Base-by-base conservation (phyloP, 1,139 yeast genomes). In the Saccharomycopsis hybrid region DNA sequence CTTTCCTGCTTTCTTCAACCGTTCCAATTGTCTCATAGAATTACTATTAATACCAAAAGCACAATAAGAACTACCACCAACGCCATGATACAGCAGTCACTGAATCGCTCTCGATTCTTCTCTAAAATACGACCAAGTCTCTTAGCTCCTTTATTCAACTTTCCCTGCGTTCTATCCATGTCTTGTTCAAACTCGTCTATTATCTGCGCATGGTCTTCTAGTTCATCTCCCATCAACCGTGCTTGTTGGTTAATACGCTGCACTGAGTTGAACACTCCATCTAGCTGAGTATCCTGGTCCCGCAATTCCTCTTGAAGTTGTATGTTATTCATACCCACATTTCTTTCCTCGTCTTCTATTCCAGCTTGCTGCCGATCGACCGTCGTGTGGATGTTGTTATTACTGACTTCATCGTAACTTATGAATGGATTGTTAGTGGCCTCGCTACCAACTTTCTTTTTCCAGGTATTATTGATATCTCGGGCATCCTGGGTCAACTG, bases 81-180 rank as follows among this genome's bases (percentile, higher is more conserved):
- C 28, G 90, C 66, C 2, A 82, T 82, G 46, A 92, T 90, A 65
- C 97, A 92, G 71, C 97, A 90, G 61, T 89, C 87, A 59, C 95
- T 84, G 42, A 88, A 86, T 36, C 81, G 76, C 61, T 89, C 96
- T 55, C 76, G 76, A 66, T 90, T 92, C 55, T 85, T 81, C 56
- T 80, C 82, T 38, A 87, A 71, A 31, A 87, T 83, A 64, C 77
- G 74, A 57, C 80, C 78, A 39, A 87, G 80, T 48, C 85, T 67
- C 58, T 78, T 85, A 71, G 85, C 70, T 27, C 90, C 96, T 53
- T 88, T 72, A 59, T 76, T 81, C 58, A 82, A 73, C 62, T 80
- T 83, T 62, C 70, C 78, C 48, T 80, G 92, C 30, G 90, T 80
- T 29, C 82, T 67, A 59, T 89, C 97, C 63, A 88, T 74, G 51